A percentile compares a stretch with the other conserved stretches of the same genome.
phyloP scores from a whole-genome alignment of 2,329 filamentous ascomycete genomes.

The Coniosporium tulheliwenetii region DNA sequence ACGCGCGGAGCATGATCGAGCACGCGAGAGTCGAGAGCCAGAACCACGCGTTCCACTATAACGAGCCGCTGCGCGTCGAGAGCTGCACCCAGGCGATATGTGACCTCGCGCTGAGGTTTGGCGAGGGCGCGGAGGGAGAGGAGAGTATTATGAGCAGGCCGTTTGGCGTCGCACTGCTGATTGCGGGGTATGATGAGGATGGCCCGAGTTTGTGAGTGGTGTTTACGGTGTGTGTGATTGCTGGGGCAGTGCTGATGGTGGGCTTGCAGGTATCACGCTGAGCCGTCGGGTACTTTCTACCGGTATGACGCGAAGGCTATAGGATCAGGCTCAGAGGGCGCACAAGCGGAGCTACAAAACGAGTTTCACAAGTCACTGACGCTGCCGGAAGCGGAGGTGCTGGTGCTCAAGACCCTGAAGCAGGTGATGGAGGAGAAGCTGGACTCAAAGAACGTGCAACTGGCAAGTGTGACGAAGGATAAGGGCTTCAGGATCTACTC shows the following conservation, averaged over 20 bases:
- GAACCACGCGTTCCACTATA: conserved; percentile 96
- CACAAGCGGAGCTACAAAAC: conserved; percentile 94
- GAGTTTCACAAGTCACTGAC: conserved; percentile 98
- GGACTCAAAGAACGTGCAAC: conserved; percentile 94
- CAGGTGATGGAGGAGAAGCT: conserved; percentile 99
- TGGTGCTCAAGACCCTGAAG: conserved; percentile 95
- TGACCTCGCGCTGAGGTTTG: conserved; percentile 88
- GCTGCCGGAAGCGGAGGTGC: conserved; percentile 78
- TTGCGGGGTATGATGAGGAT: conserved; percentile 94
- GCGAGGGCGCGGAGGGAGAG: conserved; percentile 91
- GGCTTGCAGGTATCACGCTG: conserved; percentile 64
- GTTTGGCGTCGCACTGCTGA: conserved; percentile 90
- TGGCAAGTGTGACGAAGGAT: conserved; percentile 94
- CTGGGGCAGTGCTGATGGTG: neutral
- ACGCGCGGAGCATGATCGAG: conserved; percentile 94
- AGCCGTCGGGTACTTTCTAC: conserved; percentile 97
- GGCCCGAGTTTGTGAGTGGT: conserved; percentile 63
- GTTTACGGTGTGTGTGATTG: neutral
- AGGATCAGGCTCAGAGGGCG: conserved; percentile 90
- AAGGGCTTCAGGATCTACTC: conserved; percentile 98
- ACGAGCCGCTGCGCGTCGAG: conserved; percentile 86
- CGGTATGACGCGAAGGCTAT: conserved; percentile 98
- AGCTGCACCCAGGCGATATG: conserved; percentile 98
- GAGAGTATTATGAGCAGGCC: conserved; percentile 98
- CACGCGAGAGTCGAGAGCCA: conserved; percentile 96